Evolutionary conservation across 2,329 filamentous ascomycete genomes (phyloP), one percentile per base, ranked within the genome.

Genomic region (Purpureocillium lavendulum): DNA sequence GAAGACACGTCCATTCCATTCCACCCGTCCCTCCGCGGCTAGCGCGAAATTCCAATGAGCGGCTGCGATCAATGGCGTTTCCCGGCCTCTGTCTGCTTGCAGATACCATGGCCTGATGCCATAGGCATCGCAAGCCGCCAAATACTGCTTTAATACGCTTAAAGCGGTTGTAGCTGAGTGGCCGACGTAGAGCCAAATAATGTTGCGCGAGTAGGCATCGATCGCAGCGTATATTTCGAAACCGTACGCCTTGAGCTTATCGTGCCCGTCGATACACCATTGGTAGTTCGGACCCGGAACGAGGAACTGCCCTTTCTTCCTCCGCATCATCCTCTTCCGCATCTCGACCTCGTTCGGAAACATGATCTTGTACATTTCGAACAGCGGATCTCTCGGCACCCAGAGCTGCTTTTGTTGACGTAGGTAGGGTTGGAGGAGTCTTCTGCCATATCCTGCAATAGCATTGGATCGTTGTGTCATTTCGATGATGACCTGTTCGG

Each of bases 161-260:
- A 41, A 34, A 33, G 39, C 21, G 4, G 39, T 41, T 34, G 21
- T 30, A 14, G 39, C 39, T 30, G 35, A 41, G 30, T 38, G 21
- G 4, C 35, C 15, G 15, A 37, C n/a, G 21, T 26, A 43, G 29
- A 43, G 34, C 37, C 33, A 43, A 33, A 43, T 40, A n/a, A 43
- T 43, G 15, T 43, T 40, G 34, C 38, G 38, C 15, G 41, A 43
- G 29, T 43, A 43, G 3, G 38, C 38, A 30, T 43, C 38, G 18
- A 43, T 43, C 13, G 30, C 34, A 21, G 38, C 38, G 26, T 43
- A 43, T 35, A 43, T 40, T 34, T 43, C 38, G 30, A 40, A 40
- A 18, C 41, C 34, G 26, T 43, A 43, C 10, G 34, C 34, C 18
- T 43, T 43, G 7, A 40, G 41, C 35, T 40, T 43, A 15, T 43